phyloP scores from a whole-genome alignment of 257 asterid species.

The Catharanthus roseus region DNA sequence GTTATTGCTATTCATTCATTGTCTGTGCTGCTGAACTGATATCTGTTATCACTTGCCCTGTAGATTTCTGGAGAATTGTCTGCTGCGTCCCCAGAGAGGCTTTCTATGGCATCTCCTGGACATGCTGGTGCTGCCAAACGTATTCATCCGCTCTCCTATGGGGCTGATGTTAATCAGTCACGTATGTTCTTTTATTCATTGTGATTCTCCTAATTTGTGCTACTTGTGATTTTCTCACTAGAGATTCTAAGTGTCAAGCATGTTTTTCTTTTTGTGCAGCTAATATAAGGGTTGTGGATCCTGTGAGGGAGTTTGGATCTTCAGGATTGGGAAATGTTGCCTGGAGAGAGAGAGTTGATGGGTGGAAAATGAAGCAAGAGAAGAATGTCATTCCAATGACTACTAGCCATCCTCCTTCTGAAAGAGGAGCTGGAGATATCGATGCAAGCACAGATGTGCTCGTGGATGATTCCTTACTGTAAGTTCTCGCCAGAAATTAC shows the following conservation, averaged over 20 bases:
- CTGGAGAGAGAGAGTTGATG: conserved; percentile 99
- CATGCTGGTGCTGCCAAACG: conserved; percentile 72
- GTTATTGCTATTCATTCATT: conserved; percentile 6
- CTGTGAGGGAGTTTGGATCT: conserved; percentile 87
- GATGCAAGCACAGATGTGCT: conserved; percentile 86
- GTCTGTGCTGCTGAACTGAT: conserved; percentile 11
- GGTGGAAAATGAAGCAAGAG: conserved; percentile 99
- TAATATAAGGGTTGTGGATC: conserved; percentile 73
- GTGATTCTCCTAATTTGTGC: conserved; percentile 3
- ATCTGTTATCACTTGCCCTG: conserved; percentile 13
- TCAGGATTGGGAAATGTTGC: conserved; percentile 96
- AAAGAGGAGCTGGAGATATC: conserved; percentile 84
- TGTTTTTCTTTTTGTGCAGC: conserved; percentile 46
- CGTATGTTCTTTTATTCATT: conserved; percentile 20
- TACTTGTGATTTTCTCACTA: not conserved
- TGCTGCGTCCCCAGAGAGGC: conserved; percentile 96
- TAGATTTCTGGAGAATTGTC: conserved; percentile 97
- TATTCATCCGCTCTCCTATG: conserved; percentile 35
- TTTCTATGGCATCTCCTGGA: conserved; percentile 95
- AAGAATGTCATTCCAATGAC: conserved; percentile 76
- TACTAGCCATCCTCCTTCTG: conserved; percentile 84
- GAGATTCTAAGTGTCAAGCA: conserved; percentile 16
- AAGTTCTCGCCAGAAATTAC: conserved; percentile 31
- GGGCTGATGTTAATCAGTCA: conserved; percentile 32
- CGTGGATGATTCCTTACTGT: conserved; percentile 85